Evolutionary conservation across 2,329 filamentous ascomycete genomes (phyloP).

Genomic region (Diaporthe eres): DNA sequence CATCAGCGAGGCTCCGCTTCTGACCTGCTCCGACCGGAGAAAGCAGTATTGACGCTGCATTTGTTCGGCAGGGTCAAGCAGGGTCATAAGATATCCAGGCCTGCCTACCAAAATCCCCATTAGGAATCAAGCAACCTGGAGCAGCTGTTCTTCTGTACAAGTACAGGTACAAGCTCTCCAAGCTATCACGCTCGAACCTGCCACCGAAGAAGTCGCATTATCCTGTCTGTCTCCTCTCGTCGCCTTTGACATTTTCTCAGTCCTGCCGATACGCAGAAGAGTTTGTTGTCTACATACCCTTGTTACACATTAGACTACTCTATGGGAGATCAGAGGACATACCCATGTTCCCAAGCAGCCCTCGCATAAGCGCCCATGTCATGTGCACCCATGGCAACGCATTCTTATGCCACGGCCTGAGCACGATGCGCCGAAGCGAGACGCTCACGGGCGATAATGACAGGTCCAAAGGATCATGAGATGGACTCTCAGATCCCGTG

Average conservation of each 20-base stretch:
- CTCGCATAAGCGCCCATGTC: constrained; percentile 34
- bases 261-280: not conserved
- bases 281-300: too few species aligned
- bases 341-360: not conserved
- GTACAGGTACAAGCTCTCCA: constrained; percentile 16
- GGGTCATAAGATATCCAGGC: not conserved
- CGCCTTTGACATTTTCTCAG: not conserved
- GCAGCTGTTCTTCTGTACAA: not conserved
- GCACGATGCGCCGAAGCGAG: constrained; percentile 6
- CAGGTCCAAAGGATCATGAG: constrained; percentile 4
- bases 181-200: not conserved
- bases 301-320: too few species aligned
- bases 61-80: not conserved
- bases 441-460: constrained; percentile 6
- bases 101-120: not conserved
- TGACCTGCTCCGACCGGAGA: not conserved
- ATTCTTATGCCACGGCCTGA: not conserved
- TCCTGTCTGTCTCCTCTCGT: not conserved
- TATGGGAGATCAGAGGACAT: not conserved
- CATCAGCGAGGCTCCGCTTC: constrained; percentile 6
- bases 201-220: not conserved
- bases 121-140: too few species aligned
- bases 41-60: not conserved
- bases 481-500: constrained; percentile 25
- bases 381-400: constrained; percentile 24